Conservation (phyloP, 1,284 basidiomycete species). For the Ganoderma lingzhi region DNA sequence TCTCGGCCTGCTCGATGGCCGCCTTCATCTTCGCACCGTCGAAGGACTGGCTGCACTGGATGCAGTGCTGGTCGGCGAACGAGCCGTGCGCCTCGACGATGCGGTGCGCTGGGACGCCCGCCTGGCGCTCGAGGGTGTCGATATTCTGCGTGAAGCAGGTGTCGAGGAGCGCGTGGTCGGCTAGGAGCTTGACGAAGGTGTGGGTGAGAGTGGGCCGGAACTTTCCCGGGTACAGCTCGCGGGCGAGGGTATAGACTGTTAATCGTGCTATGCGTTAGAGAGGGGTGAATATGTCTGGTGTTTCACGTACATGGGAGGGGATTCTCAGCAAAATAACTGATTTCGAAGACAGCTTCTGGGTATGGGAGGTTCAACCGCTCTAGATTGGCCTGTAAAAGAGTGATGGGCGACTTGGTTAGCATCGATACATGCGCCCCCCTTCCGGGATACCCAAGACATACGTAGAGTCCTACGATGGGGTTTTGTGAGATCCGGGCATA, state of each 20-base stretch:
- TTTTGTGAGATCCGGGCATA: background rate
- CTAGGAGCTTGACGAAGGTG: constrained; percentile 86
- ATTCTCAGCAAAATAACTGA: constrained; percentile 75
- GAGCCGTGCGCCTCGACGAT: constrained; percentile 97
- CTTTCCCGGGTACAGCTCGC: constrained; percentile 90
- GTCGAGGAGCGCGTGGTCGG: constrained; percentile 69
- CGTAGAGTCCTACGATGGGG: constrained; percentile 59
- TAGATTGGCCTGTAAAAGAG: constrained; percentile 67
- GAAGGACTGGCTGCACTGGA: constrained; percentile 69
- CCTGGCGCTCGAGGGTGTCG: constrained; percentile 90
- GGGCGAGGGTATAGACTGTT: constrained; percentile 84
- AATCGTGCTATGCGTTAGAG: background rate
- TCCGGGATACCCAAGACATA: constrained; percentile 39
- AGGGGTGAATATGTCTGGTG: background rate
- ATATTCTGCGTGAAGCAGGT: constrained; percentile 92
- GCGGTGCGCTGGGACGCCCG: constrained; percentile 77
- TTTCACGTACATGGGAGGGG: constrained; percentile 71
- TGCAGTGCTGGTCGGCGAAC: constrained; percentile 85
- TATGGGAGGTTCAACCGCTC: constrained; percentile 77
- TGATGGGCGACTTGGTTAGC: background rate
- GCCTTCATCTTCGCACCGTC: constrained; percentile 75
- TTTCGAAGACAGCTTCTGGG: constrained; percentile 86
- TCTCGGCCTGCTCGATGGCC: constrained; percentile 62
- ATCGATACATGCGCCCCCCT: background rate
- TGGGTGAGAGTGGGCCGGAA: constrained; percentile 91